These are phyloP conservation scores for Asterochloris erici DNA, from an alignment of 139 green algal species.

Conservation along the genomic window DNA sequence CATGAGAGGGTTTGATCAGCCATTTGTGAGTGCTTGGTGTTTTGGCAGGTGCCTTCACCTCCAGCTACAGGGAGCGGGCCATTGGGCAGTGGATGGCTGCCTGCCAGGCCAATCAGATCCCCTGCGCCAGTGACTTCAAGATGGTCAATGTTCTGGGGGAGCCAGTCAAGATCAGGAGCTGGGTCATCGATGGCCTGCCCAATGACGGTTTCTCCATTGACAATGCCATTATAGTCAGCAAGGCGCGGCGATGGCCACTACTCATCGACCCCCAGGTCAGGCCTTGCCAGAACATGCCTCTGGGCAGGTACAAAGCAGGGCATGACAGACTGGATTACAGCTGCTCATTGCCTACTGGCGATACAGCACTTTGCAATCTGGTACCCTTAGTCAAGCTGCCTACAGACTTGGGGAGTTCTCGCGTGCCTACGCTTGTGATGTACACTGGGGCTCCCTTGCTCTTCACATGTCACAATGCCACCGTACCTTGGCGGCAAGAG, in stretches of 20 bases:
- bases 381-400: no score
- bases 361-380: no score
- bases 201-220: conserved; percentile 82
- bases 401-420: no score
- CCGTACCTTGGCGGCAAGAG: no score
- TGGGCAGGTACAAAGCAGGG: no score
- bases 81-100: conserved; percentile 39
- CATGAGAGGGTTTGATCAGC: no score
- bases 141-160: conserved; percentile 52
- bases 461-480: no score
- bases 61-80: conserved; percentile 52
- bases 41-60: conserved; percentile 58
- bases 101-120: conserved; percentile 36
- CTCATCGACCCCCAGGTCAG: conserved; percentile 78
- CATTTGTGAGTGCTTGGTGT: background rate
- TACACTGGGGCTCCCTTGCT: no score
- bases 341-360: no score
- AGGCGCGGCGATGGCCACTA: conserved; percentile 72
- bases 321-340: no score
- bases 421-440: no score
- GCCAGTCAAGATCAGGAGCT: conserved; percentile 74
- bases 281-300: background rate
- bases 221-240: conserved; percentile 76
- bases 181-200: conserved; percentile 80
- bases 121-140: conserved; percentile 41